Conservation (phyloP, 306 rosid species). For the Lotus japonicus region DNA sequence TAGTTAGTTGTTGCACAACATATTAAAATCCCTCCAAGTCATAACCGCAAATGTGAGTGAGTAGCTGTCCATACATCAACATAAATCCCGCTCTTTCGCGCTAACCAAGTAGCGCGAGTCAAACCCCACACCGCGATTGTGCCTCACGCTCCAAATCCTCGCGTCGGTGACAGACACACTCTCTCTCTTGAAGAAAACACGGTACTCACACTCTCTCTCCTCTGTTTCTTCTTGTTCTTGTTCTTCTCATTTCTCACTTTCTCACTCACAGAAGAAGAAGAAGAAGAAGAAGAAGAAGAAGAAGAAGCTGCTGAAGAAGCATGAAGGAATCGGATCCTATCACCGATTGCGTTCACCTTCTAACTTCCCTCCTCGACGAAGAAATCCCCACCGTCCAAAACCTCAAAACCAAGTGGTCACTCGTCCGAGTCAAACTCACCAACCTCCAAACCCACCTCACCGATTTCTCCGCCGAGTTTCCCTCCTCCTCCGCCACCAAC, state of each 20-base stretch:
- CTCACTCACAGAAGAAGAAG: too few species aligned
- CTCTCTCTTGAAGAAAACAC: not conserved
- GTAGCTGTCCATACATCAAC: too few species aligned
- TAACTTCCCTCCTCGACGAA: slow-evolving; percentile 33
- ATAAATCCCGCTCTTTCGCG: not conserved
- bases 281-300: too few species aligned
- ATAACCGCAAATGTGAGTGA: not conserved
- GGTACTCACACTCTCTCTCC: not conserved
- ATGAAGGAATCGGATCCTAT: slow-evolving; percentile 60
- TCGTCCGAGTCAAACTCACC: slow-evolving; percentile 49
- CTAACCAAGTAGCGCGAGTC: slow-evolving; percentile 16
- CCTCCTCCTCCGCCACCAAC: slow-evolving; percentile 33
- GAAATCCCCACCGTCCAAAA: slow-evolving; percentile 41
- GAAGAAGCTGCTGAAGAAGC: too few species aligned
- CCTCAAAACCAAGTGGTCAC: slow-evolving; percentile 78
- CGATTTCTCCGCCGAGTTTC: slow-evolving; percentile 51
- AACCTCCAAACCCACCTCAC: slow-evolving; percentile 60
- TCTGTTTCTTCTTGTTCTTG: not conserved
- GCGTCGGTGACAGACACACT: not conserved
- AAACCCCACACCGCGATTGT: not conserved
- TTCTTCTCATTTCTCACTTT: not conserved
- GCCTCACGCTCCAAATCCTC: slow-evolving; percentile 6
- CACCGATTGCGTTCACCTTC: slow-evolving; percentile 15
- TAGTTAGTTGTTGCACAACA: too few species aligned
- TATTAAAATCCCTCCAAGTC: too few species aligned